Evolutionary conservation across 2,329 filamentous ascomycete genomes (phyloP), one percentile per base, ranked within the genome.

Genomic region (Microdochium bolleyi): DNA sequence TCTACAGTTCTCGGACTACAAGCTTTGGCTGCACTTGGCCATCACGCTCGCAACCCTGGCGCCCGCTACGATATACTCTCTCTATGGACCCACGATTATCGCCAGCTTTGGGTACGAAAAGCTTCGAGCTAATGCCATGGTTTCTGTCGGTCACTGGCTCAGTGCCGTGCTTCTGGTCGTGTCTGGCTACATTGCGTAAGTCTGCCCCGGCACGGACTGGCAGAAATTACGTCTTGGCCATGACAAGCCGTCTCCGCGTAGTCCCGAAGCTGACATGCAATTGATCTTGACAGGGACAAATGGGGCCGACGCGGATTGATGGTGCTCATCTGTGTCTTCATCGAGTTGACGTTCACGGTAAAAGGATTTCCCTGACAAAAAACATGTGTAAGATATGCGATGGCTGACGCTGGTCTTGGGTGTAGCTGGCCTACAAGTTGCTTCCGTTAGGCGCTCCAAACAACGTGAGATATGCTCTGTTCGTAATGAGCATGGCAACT

Each of bases 141-240:
- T 46, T n/a, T 52, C 51, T 4, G 44, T 52, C 16, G 44, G 13
- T 9, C 44, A 52, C 21, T 52, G 51, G 51, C 22, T 52, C 10
- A 3, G 7, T 34, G 30, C 14, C 30, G 30, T 14, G 8, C 14
- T 34, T 8, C 8, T 34, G 8, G 30, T 34, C 8, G 30, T 34
- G 8, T 8, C 30, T 34, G 30, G 30, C 30, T 34, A 8, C 14
- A 14, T 14, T 8, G 30, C 30, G 30, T 34, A 34, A 34, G 30
- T 34, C 14, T 8, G 30, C 30, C 30, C 8, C 30, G 8, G 8
- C 30, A n/a, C n/a, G n/a, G n/a, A n/a, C n/a, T 34, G 8, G 8
- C 30, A 8, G 30, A 34, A 34, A 8, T 14, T 14, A 8, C 14
- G 8, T 34, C 30, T 34, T 34, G 30, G 8, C 30, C 30, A 8